Evolutionary conservation across 305 asterid species (phyloP).

Genomic region (Fraxinus nigra): DNA sequence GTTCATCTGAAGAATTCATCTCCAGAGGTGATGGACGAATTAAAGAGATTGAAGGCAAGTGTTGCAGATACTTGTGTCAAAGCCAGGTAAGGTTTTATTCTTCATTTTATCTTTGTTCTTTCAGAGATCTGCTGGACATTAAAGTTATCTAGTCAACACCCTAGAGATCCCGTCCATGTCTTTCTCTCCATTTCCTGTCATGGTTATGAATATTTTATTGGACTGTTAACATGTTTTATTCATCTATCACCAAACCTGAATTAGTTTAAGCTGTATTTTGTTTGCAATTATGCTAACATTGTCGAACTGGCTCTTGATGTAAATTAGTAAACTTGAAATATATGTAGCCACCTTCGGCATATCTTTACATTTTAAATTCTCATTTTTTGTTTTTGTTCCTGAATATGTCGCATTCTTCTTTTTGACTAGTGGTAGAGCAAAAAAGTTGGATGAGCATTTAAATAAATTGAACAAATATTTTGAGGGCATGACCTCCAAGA

Average conservation of each 20-base stretch:
- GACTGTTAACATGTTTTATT: slow-evolving; percentile 3
- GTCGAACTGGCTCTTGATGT: slow-evolving; percentile 6
- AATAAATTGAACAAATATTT: slow-evolving; percentile 57
- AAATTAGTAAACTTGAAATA: slow-evolving; percentile 10
- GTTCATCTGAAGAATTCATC: slow-evolving; percentile 62
- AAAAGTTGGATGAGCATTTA: slow-evolving; percentile 68
- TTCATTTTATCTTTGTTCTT: slow-evolving; percentile 5
- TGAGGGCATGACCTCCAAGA: slow-evolving; percentile 62
- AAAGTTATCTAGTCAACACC: not conserved
- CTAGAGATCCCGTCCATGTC: not conserved
- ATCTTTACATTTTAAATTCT: slow-evolving; percentile 5
- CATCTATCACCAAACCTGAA: not conserved
- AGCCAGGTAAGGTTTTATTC: slow-evolving; percentile 61
- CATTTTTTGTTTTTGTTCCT: slow-evolving; percentile 10
- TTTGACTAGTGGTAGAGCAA: slow-evolving; percentile 73
- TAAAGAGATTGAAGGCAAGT: slow-evolving; percentile 59
- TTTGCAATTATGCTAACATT: slow-evolving; percentile 2
- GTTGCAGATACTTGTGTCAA: slow-evolving; percentile 59
- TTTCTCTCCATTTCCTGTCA: not conserved
- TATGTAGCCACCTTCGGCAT: not conserved
- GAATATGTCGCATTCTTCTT: slow-evolving; percentile 23
- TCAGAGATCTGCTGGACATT: slow-evolving; percentile 6
- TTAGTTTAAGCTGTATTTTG: not conserved
- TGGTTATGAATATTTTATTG: not conserved
- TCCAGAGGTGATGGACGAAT: slow-evolving; percentile 62